A percentile compares a stretch with the other conserved stretches of the same genome.
These are phyloP conservation scores for Gossypium aridum DNA, from an alignment of 441 rosid species.

Conservation along the genomic window DNA sequence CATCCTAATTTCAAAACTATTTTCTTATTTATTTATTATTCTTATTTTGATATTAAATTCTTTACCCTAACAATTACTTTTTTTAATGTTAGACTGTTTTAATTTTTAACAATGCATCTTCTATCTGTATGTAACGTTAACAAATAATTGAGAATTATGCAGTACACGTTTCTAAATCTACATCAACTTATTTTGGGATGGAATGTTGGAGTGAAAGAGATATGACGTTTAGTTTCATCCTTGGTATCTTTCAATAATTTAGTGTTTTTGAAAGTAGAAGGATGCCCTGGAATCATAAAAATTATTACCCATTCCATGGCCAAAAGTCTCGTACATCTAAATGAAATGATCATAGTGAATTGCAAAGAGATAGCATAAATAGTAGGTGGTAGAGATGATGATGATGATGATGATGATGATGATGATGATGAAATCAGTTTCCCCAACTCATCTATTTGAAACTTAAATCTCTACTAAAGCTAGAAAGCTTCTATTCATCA, in stretches of 20 bases:
- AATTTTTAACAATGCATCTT: neutral
- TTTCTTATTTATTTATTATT: neutral
- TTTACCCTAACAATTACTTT: neutral
- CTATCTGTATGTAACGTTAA: neutral
- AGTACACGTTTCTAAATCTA: neutral
- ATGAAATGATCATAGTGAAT: neutral
- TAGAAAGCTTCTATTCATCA: neutral
- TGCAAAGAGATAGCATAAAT: neutral
- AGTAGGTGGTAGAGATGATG: neutral
- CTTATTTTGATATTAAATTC: neutral
- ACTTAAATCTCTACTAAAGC: neutral
- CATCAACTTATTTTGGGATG: neutral
- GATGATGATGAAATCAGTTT: neutral
- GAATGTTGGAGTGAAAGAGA: neutral
- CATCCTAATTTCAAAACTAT: neutral
- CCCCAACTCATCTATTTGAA: neutral
- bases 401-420: too few relatives aligned
- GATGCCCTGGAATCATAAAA: neutral
- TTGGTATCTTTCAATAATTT: neutral
- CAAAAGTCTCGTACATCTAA: conserved; percentile 1
- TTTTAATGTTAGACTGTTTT: neutral
- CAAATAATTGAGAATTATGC: neutral
- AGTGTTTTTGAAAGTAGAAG: neutral
- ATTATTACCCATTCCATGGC: neutral
- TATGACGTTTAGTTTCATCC: neutral